Evolutionary conservation across 192 early-diverging fungal species (phyloP), one percentile per base, ranked within the genome.

Genomic region (Backusella circina): DNA sequence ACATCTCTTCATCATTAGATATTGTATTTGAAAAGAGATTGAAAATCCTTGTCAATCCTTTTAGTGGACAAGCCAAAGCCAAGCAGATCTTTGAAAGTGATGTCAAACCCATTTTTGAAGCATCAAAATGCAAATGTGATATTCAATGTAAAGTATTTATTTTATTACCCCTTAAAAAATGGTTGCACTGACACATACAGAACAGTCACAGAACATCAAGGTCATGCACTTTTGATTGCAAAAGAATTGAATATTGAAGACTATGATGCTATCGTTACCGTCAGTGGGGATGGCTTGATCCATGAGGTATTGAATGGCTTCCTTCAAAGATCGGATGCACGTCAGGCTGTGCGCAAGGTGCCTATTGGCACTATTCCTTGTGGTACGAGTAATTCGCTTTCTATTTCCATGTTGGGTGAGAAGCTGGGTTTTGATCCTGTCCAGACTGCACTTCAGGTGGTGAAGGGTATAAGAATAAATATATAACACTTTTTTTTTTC

Each of bases 261-360:
- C 5, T 95, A 88, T 67, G 86, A 87, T 38, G 87, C 90, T 5
- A 82, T 93, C 30, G 81, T 91, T 5, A 85, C 89, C 28, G 82
- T 94, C 51, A 89, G 89, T 82, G 94, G 94, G 21, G 94, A 95
- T 78, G 94, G 94, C 4, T 86, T 94, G 8, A 83, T 94, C 32
- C 92, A 95, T 64, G 94, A 95, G 78, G 79, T 95, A 12, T 82
- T 94, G 38, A 93, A 95, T 69, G 94, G 93, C 1, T 82, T 95
- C 13, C 80, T 95, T 82, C 80, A 85, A 65, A 84, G 93, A 28
- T 79, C 86, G 2, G 93, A 95, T 78, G 91, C 88, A 72, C 67
- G 84, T 28, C 57, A 84, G 36, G 66, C 77, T 15, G 87, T 90
- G 0, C 75, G 84, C 36, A 81, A 84, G 31, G 69, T 92, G 4